Base-by-base conservation (phyloP, 164 flowering plant species). In the Magnolia changhungtana region DNA sequence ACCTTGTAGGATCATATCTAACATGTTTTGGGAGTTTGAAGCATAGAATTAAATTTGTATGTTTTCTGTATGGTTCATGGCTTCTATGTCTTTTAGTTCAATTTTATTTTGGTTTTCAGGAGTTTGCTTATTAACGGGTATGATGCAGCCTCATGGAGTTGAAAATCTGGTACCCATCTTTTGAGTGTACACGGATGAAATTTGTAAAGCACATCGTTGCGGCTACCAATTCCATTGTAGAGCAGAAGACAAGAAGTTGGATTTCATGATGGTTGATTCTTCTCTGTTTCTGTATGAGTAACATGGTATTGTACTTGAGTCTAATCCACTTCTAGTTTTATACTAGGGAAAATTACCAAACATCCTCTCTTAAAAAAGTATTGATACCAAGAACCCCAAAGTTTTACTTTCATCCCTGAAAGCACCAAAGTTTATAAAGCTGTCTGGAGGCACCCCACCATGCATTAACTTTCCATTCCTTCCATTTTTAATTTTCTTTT, bases 191-290 rank as follows among this genome's bases (percentile, higher is more conserved):
- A 51, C 24, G 10, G 65, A 74, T 74, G 80, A 74, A 37, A 65
- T 63, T 55, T 19, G 11, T 63, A 55, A 78, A 63, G 31, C 8
- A 8, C 50, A 74, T 63, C 37, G n/a, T 10, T 50, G 52, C 29
- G 51, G 58, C 67, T 71, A 52, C 13, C 51, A 49, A 24, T 76
- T 24, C 50, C 68, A 69, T 64, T 13, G 49, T 74, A 27, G 68
- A 74, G n/a, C 19, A 23, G 31, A 78, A 16, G 64, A 19, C 19
- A 20, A 64, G 63, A 31, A 74, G 58, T 61, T 50, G 77, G 80
- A 63, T 74, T 63, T 50, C 74, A 63, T 69, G 69, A 63, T 78
- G 76, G 3, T 49, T 21, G 50, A 70, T 63, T 18, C 51, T 51
- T 50, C 20, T 69, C 13, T 63, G 18, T 55, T 16, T 73, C 31